A percentile compares a stretch with the other conserved stretches of the same genome.
Evolutionary conservation across 805 yeast genomes (phyloP).

Genomic region (Candida ficus): DNA sequence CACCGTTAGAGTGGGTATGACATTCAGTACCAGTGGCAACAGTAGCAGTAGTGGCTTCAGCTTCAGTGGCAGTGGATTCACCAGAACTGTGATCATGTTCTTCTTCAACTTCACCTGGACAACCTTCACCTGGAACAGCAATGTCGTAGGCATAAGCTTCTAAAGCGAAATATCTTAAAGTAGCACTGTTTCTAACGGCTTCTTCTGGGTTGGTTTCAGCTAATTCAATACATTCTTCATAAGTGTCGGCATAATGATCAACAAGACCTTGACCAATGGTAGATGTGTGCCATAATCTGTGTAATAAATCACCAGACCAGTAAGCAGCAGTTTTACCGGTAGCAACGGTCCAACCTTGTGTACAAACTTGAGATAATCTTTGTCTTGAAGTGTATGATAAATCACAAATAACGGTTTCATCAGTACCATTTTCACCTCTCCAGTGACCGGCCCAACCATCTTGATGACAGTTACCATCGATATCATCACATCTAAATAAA

Average conservation of each 20-base stretch:
- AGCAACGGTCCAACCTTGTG: conserved; percentile 28
- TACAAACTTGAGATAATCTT: conserved; percentile 30
- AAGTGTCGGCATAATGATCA: conserved; percentile 33
- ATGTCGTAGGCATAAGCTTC: conserved; percentile 27
- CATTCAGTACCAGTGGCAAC: conserved; percentile 12
- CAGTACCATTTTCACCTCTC: conserved; percentile 31
- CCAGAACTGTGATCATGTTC: conserved; percentile 6
- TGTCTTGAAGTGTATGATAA: conserved; percentile 30
- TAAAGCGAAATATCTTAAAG: conserved; percentile 27
- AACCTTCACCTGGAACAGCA: conserved; percentile 27
- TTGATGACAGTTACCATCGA: conserved; percentile 31
- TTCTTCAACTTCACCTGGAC: conserved; percentile 17
- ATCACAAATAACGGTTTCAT: conserved; percentile 38
- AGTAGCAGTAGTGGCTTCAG: neutral
- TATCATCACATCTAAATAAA: conserved; percentile 36
- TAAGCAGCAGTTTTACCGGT: conserved; percentile 24
- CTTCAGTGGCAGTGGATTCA: neutral
- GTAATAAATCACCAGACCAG: conserved; percentile 35
- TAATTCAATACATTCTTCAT: conserved; percentile 29
- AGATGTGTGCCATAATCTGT: conserved; percentile 34
- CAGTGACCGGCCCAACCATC: conserved; percentile 36
- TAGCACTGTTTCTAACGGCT: conserved; percentile 33
- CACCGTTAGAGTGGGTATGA: conserved; percentile 20
- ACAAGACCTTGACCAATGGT: conserved; percentile 27
- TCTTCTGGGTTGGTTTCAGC: conserved; percentile 29